A percentile compares a stretch with the other conserved stretches of the same genome.
Evolutionary conservation across 1,139 yeast species (phyloP).

Genomic region (Eremothecium coryli): DNA sequence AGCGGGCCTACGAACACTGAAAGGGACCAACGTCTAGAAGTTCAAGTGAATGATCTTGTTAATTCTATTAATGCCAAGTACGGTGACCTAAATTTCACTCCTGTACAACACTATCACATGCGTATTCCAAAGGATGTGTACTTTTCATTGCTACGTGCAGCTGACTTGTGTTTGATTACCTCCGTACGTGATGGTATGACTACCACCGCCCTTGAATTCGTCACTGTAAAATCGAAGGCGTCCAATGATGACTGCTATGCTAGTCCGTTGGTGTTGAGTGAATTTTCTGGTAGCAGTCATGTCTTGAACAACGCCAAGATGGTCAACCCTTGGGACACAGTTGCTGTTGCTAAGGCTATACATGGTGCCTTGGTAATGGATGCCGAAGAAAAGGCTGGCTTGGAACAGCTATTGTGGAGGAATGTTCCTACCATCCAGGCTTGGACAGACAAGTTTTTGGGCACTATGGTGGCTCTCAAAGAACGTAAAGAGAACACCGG

Average conservation of each 20-base stretch:
- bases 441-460: conserved; percentile 65
- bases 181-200: conserved; percentile 95
- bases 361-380: conserved; percentile 55
- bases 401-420: conserved; percentile 48
- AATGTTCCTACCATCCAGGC: conserved; percentile 69
- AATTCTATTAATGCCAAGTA: conserved; percentile 72
- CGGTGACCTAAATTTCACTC: conserved; percentile 71
- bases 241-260: conserved; percentile 29
- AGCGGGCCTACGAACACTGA: conserved; percentile 51
- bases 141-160: conserved; percentile 75
- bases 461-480: conserved; percentile 15
- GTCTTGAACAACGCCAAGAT: conserved; percentile 69
- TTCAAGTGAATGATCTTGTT: conserved; percentile 70
- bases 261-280: conserved; percentile 77
- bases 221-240: conserved; percentile 69
- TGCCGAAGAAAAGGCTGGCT: conserved; percentile 33
- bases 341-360: conserved; percentile 81
- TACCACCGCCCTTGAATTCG: conserved; percentile 87
- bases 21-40: conserved; percentile 44
- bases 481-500: conserved; percentile 18
- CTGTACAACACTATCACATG: conserved; percentile 87
- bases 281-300: conserved; percentile 87
- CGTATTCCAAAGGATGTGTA: conserved; percentile 84
- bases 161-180: conserved; percentile 82
- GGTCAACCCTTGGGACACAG: conserved; percentile 96